Percentiles rank a stretch among this genome's conserved stretches.
Evolutionary conservation across 2,329 filamentous ascomycete species (phyloP).

Genomic region (Colletotrichum plurivorum): DNA sequence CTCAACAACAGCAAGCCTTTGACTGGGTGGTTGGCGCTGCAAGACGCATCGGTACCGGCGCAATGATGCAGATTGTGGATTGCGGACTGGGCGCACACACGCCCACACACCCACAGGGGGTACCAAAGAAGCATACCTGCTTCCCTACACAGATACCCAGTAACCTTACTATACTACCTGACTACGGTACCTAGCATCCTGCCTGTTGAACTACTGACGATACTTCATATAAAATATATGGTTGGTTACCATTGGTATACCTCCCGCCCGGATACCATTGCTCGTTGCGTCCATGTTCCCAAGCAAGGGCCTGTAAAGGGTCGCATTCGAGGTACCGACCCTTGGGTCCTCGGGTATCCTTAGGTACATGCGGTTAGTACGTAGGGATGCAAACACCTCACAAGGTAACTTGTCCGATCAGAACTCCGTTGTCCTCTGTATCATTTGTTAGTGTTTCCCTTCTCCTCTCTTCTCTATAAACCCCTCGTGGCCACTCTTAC

Average conservation of each 20-base stretch:
- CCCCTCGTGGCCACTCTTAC: too few species aligned
- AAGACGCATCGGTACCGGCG: too few species aligned
- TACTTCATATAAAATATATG: too few species aligned
- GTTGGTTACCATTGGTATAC: not conserved
- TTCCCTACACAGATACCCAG: not conserved
- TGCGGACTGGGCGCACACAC: not conserved
- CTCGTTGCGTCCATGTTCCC: conserved; percentile 1
- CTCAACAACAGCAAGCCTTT: conserved; percentile 2
- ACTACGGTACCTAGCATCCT: not conserved
- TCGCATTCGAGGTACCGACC: not conserved
- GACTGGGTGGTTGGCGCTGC: not conserved
- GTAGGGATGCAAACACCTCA: conserved; percentile 23
- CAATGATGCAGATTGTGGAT: not conserved
- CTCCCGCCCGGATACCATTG: conserved; percentile 4
- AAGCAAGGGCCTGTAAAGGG: not conserved
- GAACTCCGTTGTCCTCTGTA: conserved; percentile 2
- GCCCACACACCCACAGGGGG: conserved; percentile 8
- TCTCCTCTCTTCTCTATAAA: not conserved
- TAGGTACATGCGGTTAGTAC: not conserved
- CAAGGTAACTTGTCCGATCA: conserved; percentile 22
- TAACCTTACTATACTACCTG: not conserved
- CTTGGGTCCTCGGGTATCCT: not conserved
- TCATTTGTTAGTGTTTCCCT: not conserved
- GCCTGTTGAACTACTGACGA: too few species aligned
- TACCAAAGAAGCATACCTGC: conserved; percentile 36